Evolutionary conservation across 129 eudicot genomes (phyloP).

Genomic region (Heracleum sosnowskyi): DNA sequence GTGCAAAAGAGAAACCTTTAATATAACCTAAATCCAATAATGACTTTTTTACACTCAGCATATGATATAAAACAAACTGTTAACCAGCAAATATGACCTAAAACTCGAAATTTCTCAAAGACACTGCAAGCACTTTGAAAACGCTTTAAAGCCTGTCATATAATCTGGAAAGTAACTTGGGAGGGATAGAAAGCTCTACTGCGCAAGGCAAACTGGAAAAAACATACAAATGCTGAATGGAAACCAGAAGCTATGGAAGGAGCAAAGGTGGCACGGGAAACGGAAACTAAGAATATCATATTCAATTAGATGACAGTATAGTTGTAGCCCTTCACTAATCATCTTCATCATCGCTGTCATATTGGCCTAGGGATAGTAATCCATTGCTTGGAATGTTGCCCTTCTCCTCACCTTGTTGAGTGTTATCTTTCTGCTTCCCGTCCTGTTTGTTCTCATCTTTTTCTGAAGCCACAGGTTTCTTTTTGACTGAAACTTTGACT

Average conservation of each 20-base stretch:
- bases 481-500: constrained; percentile 1
- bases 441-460: neutral
- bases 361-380: neutral
- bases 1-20: neutral
- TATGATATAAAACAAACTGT: too few species aligned
- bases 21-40: too few species aligned
- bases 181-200: too few species aligned
- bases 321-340: neutral
- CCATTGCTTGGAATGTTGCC: neutral
- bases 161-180: too few species aligned
- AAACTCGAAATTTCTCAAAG: neutral
- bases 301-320: neutral
- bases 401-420: neutral
- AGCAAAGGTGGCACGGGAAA: neutral
- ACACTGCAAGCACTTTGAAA: too few species aligned
- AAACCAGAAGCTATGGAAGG: neutral
- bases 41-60: too few species aligned
- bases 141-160: too few species aligned
- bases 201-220: too few species aligned
- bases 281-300: neutral
- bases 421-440: neutral
- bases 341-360: constrained; percentile 7
- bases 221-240: neutral
- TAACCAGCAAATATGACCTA: constrained; percentile 2
- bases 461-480: neutral